Evolutionary conservation across 441 rosid species (phyloP).

Genomic region (Rhodomyrtus psidioides): DNA sequence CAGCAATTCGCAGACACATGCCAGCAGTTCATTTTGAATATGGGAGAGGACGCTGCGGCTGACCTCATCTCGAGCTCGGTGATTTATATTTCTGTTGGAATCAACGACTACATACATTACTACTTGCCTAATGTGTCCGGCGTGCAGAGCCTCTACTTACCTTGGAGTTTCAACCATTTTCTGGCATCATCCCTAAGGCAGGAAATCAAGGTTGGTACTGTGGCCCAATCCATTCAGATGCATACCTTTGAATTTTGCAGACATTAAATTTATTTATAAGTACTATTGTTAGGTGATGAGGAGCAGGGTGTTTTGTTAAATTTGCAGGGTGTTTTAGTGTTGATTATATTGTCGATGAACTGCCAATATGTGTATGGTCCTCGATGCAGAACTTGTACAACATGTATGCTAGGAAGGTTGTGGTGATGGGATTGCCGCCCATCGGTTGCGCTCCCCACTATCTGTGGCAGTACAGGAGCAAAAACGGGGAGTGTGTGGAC

Average conservation of each 20-base stretch:
- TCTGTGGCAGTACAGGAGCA: conserved; percentile 57
- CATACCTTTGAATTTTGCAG: background rate
- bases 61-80: conserved; percentile 59
- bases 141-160: conserved; percentile 66
- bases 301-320: background rate
- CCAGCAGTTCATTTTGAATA: conserved; percentile 59
- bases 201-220: conserved; percentile 51
- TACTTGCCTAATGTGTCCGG: conserved; percentile 65
- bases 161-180: conserved; percentile 88
- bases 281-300: background rate
- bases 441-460: conserved; percentile 83
- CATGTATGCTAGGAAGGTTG: conserved; percentile 49
- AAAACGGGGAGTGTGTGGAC: conserved; percentile 65
- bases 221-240: background rate
- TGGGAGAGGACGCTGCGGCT: conserved; percentile 59
- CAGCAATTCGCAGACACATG: conserved; percentile 81
- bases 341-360: background rate
- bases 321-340: background rate
- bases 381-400: conserved; percentile 56
- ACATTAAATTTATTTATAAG: background rate
- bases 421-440: conserved; percentile 69
- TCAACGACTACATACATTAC: conserved; percentile 91
- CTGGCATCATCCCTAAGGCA: conserved; percentile 51
- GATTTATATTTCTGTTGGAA: conserved; percentile 71
- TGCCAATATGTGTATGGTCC: background rate